Evolutionary conservation across 208 protist species (phyloP), one percentile per base, ranked within the genome.

Genomic region (Acanthamoeba polyphaga): DNA sequence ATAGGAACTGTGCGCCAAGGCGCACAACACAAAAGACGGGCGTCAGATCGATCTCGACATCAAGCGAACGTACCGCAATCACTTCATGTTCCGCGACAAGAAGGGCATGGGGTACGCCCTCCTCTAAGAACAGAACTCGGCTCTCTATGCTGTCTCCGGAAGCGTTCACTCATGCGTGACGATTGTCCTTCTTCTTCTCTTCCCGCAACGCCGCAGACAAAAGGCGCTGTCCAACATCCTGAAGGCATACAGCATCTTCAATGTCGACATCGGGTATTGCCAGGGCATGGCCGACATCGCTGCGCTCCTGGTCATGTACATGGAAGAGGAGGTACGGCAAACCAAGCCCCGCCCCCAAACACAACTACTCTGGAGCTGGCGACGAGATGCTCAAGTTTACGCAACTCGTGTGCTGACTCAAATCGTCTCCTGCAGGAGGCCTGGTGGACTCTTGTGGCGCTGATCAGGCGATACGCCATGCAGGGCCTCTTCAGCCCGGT

Each of bases 241-340:
- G 46, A 85, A 90, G 34, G 95, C 95, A 4, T 96, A 96, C 62
- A 72, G 84, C 13, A 29, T 95, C 27, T 58, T 91, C 80, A 87
- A 96, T 64, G 46, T 74, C 27, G 72, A 76, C 27, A 66, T 96
- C 6, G 95, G 95, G 68, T 96, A 96, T 74, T 96, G 95, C 92
- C 95, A 96, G 62, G 95, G 95, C 22, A 58, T 95, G 82, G 43
- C 55, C 49, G 92, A 92, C 60, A 58, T 96, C 10, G 87, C n/a
- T 22, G 92, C 51, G 24, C 5, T 88, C 43, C 58, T 95, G 32
- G 74, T 96, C 6, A 88, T 95, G 92, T 58, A 96, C 70, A 62
- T 96, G 92, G 17, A 38, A 7, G 92, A 90, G 8, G 84, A 90
- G 84, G 84, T 85, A n/a, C 24, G 34, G 53, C 53, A 10, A 55